phyloP scores from a whole-genome alignment of 257 asterid genomes.

The Dorcoceras hygrometricum region DNA sequence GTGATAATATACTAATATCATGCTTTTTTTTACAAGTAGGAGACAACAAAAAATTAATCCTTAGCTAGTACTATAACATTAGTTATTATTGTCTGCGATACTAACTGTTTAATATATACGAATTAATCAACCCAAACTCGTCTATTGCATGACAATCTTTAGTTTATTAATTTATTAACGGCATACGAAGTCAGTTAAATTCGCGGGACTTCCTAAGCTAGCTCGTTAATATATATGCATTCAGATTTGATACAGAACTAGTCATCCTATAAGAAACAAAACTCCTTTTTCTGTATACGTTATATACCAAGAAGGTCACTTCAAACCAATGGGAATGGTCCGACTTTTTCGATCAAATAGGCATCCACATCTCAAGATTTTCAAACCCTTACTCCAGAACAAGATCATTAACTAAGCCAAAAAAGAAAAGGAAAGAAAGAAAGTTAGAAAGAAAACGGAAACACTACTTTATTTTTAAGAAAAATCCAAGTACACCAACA shows the following conservation, averaged over 20 bases:
- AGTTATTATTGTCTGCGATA: too few relatives aligned
- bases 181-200: not conserved
- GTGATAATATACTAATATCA: too few relatives aligned
- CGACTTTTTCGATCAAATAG: conserved; percentile 16
- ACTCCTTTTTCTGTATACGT: not conserved
- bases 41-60: too few relatives aligned
- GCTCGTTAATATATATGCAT: conserved; percentile 21
- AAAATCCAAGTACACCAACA: not conserved
- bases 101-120: too few relatives aligned
- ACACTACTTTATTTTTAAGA: not conserved
- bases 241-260: not conserved
- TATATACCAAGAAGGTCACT: conserved; percentile 3
- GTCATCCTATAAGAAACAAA: conserved; percentile 15
- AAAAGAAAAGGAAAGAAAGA: not conserved
- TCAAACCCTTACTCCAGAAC: not conserved
- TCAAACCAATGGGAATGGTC: conserved; percentile 25
- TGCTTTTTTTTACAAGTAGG: too few relatives aligned
- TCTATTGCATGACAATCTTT: too few relatives aligned
- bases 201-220: not conserved
- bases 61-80: too few relatives aligned
- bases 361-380: conserved; percentile 2
- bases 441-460: too few relatives aligned
- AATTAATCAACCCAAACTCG: too few relatives aligned
- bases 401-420: too few relatives aligned
- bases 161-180: too few relatives aligned